phyloP scores from a whole-genome alignment of 2,329 filamentous ascomycete genomes.

The Phyllachora maydis region DNA sequence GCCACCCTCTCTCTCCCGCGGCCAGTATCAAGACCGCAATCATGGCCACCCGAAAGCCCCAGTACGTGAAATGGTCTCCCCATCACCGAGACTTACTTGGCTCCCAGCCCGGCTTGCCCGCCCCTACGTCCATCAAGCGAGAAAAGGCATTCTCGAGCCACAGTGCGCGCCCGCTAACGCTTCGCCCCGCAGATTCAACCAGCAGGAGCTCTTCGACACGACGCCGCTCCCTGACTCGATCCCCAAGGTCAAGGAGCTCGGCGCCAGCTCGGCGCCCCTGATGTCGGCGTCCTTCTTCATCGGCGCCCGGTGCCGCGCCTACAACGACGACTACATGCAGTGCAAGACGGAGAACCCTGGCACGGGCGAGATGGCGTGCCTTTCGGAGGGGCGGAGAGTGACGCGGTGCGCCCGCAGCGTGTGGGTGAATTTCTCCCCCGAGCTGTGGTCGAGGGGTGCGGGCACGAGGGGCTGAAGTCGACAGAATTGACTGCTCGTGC shows the following conservation, averaged over 20 bases:
- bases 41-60: conserved; percentile 39
- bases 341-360: conserved; percentile 93
- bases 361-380: conserved; percentile 77
- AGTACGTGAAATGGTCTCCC: too few relatives aligned
- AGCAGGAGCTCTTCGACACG: conserved; percentile 82
- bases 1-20: too few relatives aligned
- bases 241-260: conserved; percentile 84
- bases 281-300: conserved; percentile 93
- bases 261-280: conserved; percentile 78
- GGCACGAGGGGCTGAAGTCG: too few relatives aligned
- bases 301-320: conserved; percentile 79
- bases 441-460: conserved; percentile 1
- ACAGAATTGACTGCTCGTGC: too few relatives aligned
- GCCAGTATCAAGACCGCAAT: conserved; percentile 20
- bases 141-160: too few relatives aligned
- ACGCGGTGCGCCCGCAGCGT: conserved; percentile 93
- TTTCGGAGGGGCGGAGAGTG: conserved; percentile 92
- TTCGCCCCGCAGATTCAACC: conserved; percentile 90
- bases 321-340: conserved; percentile 99
- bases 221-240: conserved; percentile 85
- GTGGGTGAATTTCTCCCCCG: conserved; percentile 41
- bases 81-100: too few relatives aligned
- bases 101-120: background rate
- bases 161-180: too few relatives aligned
- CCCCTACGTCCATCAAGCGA: background rate